Evolutionary conservation across 2,329 filamentous ascomycete genomes (phyloP).

Genomic region (Anisogramma anomala): DNA sequence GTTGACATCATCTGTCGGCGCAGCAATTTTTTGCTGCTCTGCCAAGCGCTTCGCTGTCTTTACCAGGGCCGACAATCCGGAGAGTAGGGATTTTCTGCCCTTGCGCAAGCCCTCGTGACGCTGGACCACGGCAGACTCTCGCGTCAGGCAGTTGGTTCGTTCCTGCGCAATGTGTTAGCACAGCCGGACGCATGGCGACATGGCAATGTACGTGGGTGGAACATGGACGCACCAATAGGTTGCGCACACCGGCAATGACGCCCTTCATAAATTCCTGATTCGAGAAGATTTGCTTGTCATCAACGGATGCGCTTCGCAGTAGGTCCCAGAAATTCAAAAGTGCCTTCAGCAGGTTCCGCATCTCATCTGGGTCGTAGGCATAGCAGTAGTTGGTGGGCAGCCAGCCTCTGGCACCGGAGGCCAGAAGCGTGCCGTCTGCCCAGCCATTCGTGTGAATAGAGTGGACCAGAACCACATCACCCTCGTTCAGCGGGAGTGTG

Average conservation of each 20-base stretch:
- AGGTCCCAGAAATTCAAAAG: constrained; percentile 89
- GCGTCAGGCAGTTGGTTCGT: constrained; percentile 73
- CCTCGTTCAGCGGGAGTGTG: constrained; percentile 77
- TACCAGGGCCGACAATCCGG: constrained; percentile 79
- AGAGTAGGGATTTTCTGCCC: constrained; percentile 75
- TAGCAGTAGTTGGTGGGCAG: constrained; percentile 98
- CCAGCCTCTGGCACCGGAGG: constrained; percentile 83
- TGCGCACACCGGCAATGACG: constrained; percentile 85
- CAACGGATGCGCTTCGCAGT: constrained; percentile 63
- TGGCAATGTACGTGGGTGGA: background rate
- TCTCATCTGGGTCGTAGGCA: constrained; percentile 78
- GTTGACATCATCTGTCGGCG: constrained; percentile 48
- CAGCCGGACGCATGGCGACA: background rate
- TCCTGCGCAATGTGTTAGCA: constrained; percentile 45
- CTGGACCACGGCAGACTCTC: constrained; percentile 66
- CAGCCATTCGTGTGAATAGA: constrained; percentile 97
- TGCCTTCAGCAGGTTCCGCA: constrained; percentile 74
- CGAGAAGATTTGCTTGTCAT: constrained; percentile 66
- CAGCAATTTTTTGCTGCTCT: constrained; percentile 47
- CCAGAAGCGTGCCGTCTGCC: constrained; percentile 87
- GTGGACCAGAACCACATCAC: constrained; percentile 87
- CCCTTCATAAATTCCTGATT: constrained; percentile 92
- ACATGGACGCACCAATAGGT: constrained; percentile 59
- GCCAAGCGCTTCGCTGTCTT: constrained; percentile 80
- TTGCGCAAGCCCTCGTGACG: constrained; percentile 64